Evolutionary conservation across 2,329 filamentous ascomycete species (phyloP), one percentile per base, ranked within the genome.

Genomic region (Pseudonectria foliicola): DNA sequence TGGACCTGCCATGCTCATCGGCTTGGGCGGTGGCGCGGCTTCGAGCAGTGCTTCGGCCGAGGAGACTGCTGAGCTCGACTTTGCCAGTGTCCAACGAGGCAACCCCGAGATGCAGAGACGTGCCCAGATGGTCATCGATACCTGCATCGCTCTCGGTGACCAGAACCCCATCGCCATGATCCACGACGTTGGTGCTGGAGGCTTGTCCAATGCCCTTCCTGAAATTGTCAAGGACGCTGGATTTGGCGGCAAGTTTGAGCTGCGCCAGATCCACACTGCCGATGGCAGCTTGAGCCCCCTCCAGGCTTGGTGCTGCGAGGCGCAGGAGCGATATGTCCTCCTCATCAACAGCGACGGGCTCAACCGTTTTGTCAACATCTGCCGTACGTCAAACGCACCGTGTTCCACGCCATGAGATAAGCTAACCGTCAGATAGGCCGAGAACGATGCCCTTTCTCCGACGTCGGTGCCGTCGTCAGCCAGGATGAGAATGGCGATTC

Each of bases 101-200:
- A 98, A 98, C 55, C 89, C 92, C 2, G 92, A 98, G 64, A 90
- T 96, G 61, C 87, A 98, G 62, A 75, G 92, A 43, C 77, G 92
- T 50, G 92, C 90, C 2, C 92, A 98, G 64, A 94, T 96, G 76
- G 92, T 98, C 45, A 98, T 98, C 62, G 92, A 96, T 61, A 82
- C 87, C 4, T 98, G 92, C 59, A 80, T 85, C 18, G 82, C 86
- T 3, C 75, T 96, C 50, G 90, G 89, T 12, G 68, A 80, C 4
- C 71, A 87, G 44, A 96, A 84, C 56, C 92, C 92, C 0, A 96
- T 98, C 48, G 82, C 86, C 37, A 90, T 96, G 66, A 96, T 98
- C 45, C 92, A 98, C 59, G 92, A 98, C 56, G 92, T 98, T 29
- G 92, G 92, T 43, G 92, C 92, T 33, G 92, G 92, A 53, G 92